Percentiles rank a stretch among this genome's conserved stretches.
Conservation (phyloP, 371 early-diverging fungal genomes). For the Mortierella sp. region DNA sequence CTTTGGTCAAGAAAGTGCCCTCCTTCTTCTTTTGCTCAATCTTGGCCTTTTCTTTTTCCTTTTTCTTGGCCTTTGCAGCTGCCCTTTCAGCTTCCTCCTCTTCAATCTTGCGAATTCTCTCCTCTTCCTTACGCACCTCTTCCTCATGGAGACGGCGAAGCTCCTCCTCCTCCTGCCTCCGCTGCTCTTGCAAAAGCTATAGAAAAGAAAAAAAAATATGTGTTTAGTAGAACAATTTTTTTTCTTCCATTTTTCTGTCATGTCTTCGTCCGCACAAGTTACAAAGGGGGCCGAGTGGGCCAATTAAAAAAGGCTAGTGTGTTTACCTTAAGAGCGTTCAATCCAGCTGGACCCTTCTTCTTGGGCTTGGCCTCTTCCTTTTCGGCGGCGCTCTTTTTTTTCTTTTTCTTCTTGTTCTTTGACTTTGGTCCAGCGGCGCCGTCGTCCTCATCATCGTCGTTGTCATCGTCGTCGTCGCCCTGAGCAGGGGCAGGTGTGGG, state of each 20-base stretch:
- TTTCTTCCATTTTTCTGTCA: conserved; percentile 49
- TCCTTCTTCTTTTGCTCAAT: conserved; percentile 91
- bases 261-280: neutral
- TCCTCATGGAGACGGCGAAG: conserved; percentile 64
- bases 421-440: conserved; percentile 49
- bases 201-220: neutral
- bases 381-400: conserved; percentile 27
- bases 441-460: conserved; percentile 55
- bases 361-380: conserved; percentile 59
- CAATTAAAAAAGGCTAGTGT: conserved; percentile 17
- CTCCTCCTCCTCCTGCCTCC: conserved; percentile 67
- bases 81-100: conserved; percentile 66
- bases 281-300: too few relatives aligned
- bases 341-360: conserved; percentile 74
- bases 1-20: conserved; percentile 92
- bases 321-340: conserved; percentile 73
- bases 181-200: conserved; percentile 36
- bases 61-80: conserved; percentile 71
- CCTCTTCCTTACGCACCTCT: conserved; percentile 59
- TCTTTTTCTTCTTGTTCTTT: conserved; percentile 64
- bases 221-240: conserved; percentile 50
- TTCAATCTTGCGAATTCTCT: conserved; percentile 63
- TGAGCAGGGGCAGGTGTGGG: conserved; percentile 41
- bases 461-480: conserved; percentile 44
- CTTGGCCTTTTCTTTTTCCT: conserved; percentile 81